Evolutionary conservation across 73 alveolate genomes (phyloP), one percentile per base, ranked within the genome.

Genomic region (Symbiodinium natans): DNA sequence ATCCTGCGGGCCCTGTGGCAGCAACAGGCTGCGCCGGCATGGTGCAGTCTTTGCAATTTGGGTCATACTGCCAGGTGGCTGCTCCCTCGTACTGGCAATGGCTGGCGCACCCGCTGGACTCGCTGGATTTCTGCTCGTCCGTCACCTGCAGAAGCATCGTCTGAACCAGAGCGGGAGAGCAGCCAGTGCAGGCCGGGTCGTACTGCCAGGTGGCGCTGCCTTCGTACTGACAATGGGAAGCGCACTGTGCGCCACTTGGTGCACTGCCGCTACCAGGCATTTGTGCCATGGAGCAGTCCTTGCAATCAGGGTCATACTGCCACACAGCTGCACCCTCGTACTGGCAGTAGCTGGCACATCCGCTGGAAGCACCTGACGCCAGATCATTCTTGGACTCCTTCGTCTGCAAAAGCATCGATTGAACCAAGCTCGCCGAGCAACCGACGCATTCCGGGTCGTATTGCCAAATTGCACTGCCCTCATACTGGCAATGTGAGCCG

Each of bases 321-420:
- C 31, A n/a, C 41, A 74, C 42, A 8, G 85, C 85, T 19, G 85
- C 85, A 74, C 85, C 85, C 85, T 74, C 85, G 15, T 74, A 74
- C 42, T 74, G 31, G 85, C 85, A 74, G 36, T 74, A 36, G 43
- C 31, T 29, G 31, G 85, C 85, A 31, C 85, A 74, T 17, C 85
- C 85, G 25, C 41, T 74, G 27, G 85, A 17, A 11, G 41, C 41
- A 3, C 85, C 85, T 27, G 43, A n/a, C 15, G 41, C 31, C 68
- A 52, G 21, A 27, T 52, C 68, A 27, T 52, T 27, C 68, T 5
- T 52, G 68, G 68, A 17, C 68, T 52, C 68, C 68, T 52, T 52
- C 8, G 85, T 33, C 85, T 74, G 85, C 29, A 74, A 36, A 3
- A 74, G 85, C 85, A 74, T 74, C 29, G 31, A 13, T 43, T 74